Evolutionary conservation across 116 monocot species (phyloP).

Genomic region (Dioscorea cayenensis): DNA sequence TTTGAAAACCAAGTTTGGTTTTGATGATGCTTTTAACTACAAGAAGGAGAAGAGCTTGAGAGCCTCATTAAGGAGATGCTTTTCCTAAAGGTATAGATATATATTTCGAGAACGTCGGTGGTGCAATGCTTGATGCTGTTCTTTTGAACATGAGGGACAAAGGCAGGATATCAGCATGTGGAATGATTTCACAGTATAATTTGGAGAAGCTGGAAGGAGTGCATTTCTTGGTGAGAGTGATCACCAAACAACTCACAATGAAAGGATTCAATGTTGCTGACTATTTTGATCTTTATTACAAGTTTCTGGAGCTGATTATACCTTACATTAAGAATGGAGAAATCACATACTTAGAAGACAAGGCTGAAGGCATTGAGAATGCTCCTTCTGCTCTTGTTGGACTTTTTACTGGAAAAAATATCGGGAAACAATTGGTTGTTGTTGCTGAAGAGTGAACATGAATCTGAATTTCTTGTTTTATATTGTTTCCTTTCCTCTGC

Average conservation of each 20-base stretch:
- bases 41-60: slow-evolving; percentile 60
- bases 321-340: slow-evolving; percentile 29
- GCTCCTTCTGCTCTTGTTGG: slow-evolving; percentile 23
- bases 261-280: slow-evolving; percentile 36
- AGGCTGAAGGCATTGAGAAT: slow-evolving; percentile 18
- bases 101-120: slow-evolving; percentile 74
- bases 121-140: slow-evolving; percentile 53
- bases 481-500: no score
- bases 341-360: slow-evolving; percentile 24
- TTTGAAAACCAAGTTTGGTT: slow-evolving; percentile 67
- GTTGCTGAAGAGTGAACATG: slow-evolving; percentile 5
- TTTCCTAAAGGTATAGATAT: slow-evolving; percentile 70
- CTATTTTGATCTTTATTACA: slow-evolving; percentile 9
- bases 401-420: slow-evolving; percentile 23
- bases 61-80: slow-evolving; percentile 53
- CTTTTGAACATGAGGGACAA: slow-evolving; percentile 46
- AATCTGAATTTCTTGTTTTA: no score
- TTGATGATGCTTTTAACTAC: slow-evolving; percentile 89
- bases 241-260: slow-evolving; percentile 34
- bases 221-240: slow-evolving; percentile 23
- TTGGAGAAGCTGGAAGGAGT: slow-evolving; percentile 42
- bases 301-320: slow-evolving; percentile 24
- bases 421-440: slow-evolving; percentile 20
- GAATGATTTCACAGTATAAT: slow-evolving; percentile 78
- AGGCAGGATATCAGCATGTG: slow-evolving; percentile 49